A percentile compares a stretch with the other conserved stretches of the same genome.
Conservation (phyloP, 345 rosid genomes). For the Lenwebbia sp. region DNA sequence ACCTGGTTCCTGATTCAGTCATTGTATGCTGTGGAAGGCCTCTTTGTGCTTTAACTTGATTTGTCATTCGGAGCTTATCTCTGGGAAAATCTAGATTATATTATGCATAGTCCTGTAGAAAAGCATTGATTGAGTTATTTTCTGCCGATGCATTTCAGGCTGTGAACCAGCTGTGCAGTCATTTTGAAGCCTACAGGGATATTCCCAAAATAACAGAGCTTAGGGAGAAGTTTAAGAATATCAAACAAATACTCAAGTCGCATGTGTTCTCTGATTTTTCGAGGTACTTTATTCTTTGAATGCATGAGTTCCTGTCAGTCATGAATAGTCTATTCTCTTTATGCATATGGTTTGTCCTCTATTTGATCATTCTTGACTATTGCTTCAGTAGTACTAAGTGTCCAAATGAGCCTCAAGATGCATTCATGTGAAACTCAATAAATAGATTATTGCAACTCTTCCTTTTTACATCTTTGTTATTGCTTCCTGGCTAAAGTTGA, state of each 20-base stretch:
- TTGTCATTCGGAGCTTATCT: not conserved
- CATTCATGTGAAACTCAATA: not conserved
- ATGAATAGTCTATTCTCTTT: not conserved
- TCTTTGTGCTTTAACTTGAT: not conserved
- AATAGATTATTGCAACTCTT: not conserved
- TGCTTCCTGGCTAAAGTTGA: not conserved
- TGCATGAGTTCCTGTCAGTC: not conserved
- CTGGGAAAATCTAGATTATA: not conserved
- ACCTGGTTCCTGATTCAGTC: not conserved
- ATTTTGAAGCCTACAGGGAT: constrained; percentile 96
- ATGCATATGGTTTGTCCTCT: not conserved
- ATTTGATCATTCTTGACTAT: not conserved
- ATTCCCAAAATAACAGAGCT: constrained; percentile 96
- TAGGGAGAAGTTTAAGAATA: constrained; percentile 88
- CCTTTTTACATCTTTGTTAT: not conserved
- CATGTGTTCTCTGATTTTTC: constrained; percentile 95
- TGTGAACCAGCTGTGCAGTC: constrained; percentile 92
- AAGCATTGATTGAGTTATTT: not conserved
- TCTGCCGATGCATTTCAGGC: constrained; percentile 54
- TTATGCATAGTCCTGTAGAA: not conserved
- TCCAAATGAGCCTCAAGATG: not conserved
- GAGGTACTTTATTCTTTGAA: constrained; percentile 35
- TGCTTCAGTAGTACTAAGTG: not conserved
- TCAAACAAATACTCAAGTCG: constrained; percentile 91
- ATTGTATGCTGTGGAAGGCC: not conserved